A percentile compares a stretch with the other conserved stretches of the same genome.
phyloP scores from a whole-genome alignment of 208 protist species.

The Leishmania amazonensis region DNA sequence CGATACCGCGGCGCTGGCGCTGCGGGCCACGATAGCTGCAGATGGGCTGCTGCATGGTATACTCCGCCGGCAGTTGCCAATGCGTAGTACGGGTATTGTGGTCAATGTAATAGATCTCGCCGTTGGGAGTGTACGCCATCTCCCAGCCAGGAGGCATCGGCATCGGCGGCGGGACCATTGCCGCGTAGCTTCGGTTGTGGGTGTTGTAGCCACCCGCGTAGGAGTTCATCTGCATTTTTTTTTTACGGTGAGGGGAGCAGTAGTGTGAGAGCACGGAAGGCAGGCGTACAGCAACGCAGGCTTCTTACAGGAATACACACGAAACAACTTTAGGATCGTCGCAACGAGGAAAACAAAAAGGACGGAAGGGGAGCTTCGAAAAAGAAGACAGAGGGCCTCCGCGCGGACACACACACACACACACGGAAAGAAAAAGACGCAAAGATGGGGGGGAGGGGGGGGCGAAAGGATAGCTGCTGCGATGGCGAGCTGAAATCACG shows the following conservation, averaged over 20 bases:
- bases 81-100: conserved; percentile 89
- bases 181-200: conserved; percentile 17
- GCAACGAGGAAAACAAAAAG: not conserved
- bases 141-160: conserved; percentile 84
- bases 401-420: not conserved
- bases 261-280: not conserved
- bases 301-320: not conserved
- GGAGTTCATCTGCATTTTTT: conserved; percentile 32
- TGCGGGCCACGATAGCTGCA: conserved; percentile 39
- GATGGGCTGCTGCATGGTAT: conserved; percentile 33
- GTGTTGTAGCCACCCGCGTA: conserved; percentile 27
- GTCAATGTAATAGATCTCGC: conserved; percentile 88
- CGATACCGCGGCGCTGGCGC: conserved; percentile 73
- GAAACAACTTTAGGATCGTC: not conserved
- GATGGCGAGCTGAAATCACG: not conserved
- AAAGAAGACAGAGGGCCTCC: not conserved
- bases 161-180: conserved; percentile 19
- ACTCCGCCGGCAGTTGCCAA: conserved; percentile 67
- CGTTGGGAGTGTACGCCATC: conserved; percentile 63
- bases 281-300: not conserved
- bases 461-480: not conserved
- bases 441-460: not conserved
- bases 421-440: not conserved
- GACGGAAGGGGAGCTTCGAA: not conserved
- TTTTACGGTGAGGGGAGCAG: too few species aligned